Conservation (phyloP, 495 filamentous ascomycete species). For the Neurospora discreta region DNA sequence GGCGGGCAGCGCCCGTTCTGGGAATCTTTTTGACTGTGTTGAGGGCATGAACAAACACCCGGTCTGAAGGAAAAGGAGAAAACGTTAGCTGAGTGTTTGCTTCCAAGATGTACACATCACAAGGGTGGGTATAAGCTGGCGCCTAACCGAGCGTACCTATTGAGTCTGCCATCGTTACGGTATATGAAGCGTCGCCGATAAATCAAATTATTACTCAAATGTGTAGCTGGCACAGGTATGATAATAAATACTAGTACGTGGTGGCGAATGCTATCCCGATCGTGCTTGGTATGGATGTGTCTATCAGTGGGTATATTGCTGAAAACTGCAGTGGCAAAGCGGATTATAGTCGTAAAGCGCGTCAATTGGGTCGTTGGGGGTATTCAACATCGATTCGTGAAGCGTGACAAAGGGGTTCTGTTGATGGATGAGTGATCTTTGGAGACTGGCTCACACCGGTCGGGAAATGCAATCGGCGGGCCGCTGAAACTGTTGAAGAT, state of each 20-base stretch:
- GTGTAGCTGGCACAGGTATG: not conserved
- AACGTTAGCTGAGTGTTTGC: slow-evolving; percentile 6
- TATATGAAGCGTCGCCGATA: not conserved
- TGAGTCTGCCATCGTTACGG: slow-evolving; percentile 35
- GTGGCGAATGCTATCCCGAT: not conserved
- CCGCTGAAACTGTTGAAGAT: not conserved
- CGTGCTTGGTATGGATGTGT: not conserved
- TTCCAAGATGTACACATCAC: slow-evolving; percentile 2
- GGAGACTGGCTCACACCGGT: not conserved
- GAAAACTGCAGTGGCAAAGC: not conserved
- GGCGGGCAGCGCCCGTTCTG: slow-evolving; percentile 78
- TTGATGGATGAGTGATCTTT: not conserved
- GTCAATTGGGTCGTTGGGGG: not conserved
- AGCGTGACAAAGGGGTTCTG: not conserved
- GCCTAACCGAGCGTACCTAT: slow-evolving; percentile 27
- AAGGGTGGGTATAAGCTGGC: not conserved
- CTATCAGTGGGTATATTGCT: not conserved
- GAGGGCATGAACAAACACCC: slow-evolving; percentile 96
- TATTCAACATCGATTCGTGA: not conserved
- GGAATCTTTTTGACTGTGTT: slow-evolving; percentile 97
- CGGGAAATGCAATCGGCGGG: not conserved
- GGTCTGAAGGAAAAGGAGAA: slow-evolving; percentile 44
- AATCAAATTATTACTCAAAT: not conserved
- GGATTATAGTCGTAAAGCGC: not conserved
- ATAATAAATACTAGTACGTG: not conserved